A percentile compares a stretch with the other conserved stretches of the same genome.
Conservation (phyloP, 305 asterid genomes). For the Ilex paraguariensis region DNA sequence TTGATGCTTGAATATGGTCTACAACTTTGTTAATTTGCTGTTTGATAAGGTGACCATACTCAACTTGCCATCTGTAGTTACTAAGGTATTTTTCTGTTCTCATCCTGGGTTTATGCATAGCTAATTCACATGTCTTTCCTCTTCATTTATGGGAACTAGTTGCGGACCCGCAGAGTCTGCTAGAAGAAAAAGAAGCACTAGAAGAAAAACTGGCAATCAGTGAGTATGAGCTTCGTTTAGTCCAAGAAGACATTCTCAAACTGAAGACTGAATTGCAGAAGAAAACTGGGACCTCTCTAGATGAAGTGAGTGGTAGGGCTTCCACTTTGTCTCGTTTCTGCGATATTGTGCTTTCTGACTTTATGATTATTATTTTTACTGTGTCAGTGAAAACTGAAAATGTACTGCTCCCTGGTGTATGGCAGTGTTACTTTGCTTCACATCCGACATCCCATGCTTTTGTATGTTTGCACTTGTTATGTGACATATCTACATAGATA, state of each 20-base stretch:
- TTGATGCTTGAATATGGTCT: too few species aligned
- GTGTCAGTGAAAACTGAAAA: too few species aligned
- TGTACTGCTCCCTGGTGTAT: too few species aligned
- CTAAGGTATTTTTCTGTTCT: too few species aligned
- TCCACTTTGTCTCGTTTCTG: background rate
- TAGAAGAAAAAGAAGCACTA: slow-evolving; percentile 82
- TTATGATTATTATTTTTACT: too few species aligned
- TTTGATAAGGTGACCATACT: too few species aligned
- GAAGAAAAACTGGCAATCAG: slow-evolving; percentile 88
- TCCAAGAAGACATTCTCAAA: slow-evolving; percentile 80
- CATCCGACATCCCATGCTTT: background rate
- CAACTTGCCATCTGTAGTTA: too few species aligned
- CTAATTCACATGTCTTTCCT: too few species aligned
- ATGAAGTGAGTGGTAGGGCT: slow-evolving; percentile 48
- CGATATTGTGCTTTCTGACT: too few species aligned
- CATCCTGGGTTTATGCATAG: too few species aligned
- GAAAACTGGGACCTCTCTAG: slow-evolving; percentile 42
- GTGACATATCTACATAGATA: slow-evolving; percentile 3
- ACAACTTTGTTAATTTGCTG: too few species aligned
- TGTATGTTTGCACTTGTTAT: background rate
- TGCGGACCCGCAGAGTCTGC: slow-evolving; percentile 90
- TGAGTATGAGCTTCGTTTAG: slow-evolving; percentile 95
- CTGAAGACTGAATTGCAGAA: slow-evolving; percentile 74
- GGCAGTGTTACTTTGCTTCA: too few species aligned
- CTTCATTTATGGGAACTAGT: slow-evolving; percentile 30